Percentiles rank a stretch among this genome's conserved stretches.
Conservation (phyloP, 768 basidiomycete genomes). For the Dacryopinax spathularia region DNA sequence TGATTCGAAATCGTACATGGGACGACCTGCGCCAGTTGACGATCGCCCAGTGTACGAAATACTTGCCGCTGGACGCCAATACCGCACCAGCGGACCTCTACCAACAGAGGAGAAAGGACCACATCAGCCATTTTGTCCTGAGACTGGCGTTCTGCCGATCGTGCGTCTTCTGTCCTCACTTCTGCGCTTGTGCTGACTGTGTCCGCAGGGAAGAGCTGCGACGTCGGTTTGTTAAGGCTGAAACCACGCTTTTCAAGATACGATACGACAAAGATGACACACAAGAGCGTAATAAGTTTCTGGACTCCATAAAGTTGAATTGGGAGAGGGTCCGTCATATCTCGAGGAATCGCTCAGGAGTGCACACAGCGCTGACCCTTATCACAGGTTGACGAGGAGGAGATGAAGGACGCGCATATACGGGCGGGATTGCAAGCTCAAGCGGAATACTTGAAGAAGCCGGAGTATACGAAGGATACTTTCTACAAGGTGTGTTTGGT, state of each 20-base stretch:
- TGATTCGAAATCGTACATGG: slow-evolving; percentile 66
- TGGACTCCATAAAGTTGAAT: slow-evolving; percentile 32
- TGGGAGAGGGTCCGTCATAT: slow-evolving; percentile 21
- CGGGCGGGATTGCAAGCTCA: slow-evolving; percentile 14
- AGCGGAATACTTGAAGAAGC: slow-evolving; percentile 17
- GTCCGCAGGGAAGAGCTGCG: slow-evolving; percentile 69
- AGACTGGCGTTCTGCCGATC: slow-evolving; percentile 90
- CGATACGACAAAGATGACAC: slow-evolving; percentile 55
- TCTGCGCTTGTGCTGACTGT: background rate
- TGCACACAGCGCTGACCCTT: slow-evolving; percentile 66
- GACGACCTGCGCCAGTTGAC: slow-evolving; percentile 61
- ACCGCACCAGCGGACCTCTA: slow-evolving; percentile 39
- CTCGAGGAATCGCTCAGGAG: slow-evolving; percentile 28
- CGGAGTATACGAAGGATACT: slow-evolving; percentile 37
- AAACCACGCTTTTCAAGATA: slow-evolving; percentile 66
- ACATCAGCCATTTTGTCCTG: slow-evolving; percentile 85
- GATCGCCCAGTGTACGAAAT: slow-evolving; percentile 48
- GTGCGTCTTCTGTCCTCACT: slow-evolving; percentile 38
- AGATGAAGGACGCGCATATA: slow-evolving; percentile 34
- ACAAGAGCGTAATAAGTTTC: slow-evolving; percentile 49
- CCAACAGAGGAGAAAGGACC: slow-evolving; percentile 62
- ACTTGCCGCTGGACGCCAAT: slow-evolving; percentile 54
- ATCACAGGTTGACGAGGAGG: slow-evolving; percentile 48
- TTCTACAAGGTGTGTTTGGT: slow-evolving; percentile 59
- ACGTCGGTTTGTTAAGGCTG: slow-evolving; percentile 76